Base-by-base conservation (phyloP, 345 rosid genomes). In the Combretum micranthum region DNA sequence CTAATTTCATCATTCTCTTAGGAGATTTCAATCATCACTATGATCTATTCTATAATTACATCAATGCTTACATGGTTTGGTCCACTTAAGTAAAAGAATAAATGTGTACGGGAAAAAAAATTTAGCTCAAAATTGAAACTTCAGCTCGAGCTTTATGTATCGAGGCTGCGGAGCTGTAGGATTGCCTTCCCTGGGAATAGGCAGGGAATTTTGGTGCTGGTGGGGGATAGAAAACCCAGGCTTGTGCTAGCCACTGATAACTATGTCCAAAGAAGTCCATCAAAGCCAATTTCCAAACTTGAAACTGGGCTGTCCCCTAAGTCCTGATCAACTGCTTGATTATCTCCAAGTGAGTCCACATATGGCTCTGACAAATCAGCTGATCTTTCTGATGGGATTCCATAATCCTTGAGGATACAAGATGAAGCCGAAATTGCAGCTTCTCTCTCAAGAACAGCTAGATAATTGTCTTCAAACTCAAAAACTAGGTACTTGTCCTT, bases 401-500 rank as follows among this genome's bases (percentile, higher is more conserved):
- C 97, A 22, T 92, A 86, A 70, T 86, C 97, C 71, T 66, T 77
- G 53, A 88, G 96, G 64, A 88, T 80, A 58, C 80, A 57, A 54
- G 87, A 57, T 3, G 91, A 84, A 39, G 93, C 76, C 0, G 85
- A 62, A 26, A 48, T 65, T 22, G 95, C 78, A 15, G 85, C 83
- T 71, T 84, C 84, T 61, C 87, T 84, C 77, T 92, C 94, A 84
- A 92, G 62, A 37, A 92, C 96, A 48, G 78, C 87, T 4, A 92
- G 60, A 62, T 83, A 86, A 75, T 86, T 88, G 74, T 88, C 99
- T 73, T 92, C 97, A 58, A 92, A 92, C 71, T 93, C 96, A 20
- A 89, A 83, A 52, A 84, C 87, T 32, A 88, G 64, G 64, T 93
- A 79, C 71, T 65, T 85, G 62, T 77, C 86, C 69, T 76, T 79